Conservation (phyloP, 1,139 yeast genomes). For the Suhomyces maxii region DNA sequence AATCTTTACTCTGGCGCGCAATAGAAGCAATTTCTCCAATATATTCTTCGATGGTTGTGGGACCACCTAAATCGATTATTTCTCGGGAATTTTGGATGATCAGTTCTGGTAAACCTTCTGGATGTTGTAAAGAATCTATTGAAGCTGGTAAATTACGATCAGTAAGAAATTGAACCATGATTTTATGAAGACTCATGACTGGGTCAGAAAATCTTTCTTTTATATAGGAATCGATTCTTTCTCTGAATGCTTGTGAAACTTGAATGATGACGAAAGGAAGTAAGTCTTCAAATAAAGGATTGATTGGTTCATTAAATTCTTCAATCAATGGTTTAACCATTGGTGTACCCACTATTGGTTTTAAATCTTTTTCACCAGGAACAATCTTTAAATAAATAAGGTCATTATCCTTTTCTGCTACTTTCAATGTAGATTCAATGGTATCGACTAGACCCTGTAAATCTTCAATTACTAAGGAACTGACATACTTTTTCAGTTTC, state of each 20-base stretch:
- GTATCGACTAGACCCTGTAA: slow-evolving; percentile 46
- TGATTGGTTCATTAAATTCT: slow-evolving; percentile 28
- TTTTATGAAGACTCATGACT: slow-evolving; percentile 47
- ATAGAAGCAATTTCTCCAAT: slow-evolving; percentile 48
- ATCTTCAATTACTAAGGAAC: slow-evolving; percentile 45
- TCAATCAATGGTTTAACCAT: slow-evolving; percentile 57
- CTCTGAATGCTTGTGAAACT: slow-evolving; percentile 66
- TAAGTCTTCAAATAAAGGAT: slow-evolving; percentile 52
- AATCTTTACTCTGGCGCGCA: slow-evolving; percentile 38
- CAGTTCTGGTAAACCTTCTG: slow-evolving; percentile 61
- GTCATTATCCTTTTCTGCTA: slow-evolving; percentile 78
- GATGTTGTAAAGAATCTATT: slow-evolving; percentile 62
- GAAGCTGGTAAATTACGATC: slow-evolving; percentile 59
- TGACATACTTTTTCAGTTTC: slow-evolving; percentile 44
- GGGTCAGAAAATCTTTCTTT: slow-evolving; percentile 52
- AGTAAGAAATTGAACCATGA: slow-evolving; percentile 44
- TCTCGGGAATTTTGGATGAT: slow-evolving; percentile 57
- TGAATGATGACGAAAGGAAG: slow-evolving; percentile 70
- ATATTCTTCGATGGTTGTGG: slow-evolving; percentile 38
- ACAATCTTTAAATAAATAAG: slow-evolving; percentile 69
- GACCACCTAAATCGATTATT: slow-evolving; percentile 57
- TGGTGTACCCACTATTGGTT: slow-evolving; percentile 48
- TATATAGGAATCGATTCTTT: slow-evolving; percentile 62
- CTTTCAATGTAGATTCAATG: slow-evolving; percentile 46
- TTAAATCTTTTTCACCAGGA: slow-evolving; percentile 47